Evolutionary conservation across 2,329 filamentous ascomycete species (phyloP).

Genomic region (Fusarium humuli): DNA sequence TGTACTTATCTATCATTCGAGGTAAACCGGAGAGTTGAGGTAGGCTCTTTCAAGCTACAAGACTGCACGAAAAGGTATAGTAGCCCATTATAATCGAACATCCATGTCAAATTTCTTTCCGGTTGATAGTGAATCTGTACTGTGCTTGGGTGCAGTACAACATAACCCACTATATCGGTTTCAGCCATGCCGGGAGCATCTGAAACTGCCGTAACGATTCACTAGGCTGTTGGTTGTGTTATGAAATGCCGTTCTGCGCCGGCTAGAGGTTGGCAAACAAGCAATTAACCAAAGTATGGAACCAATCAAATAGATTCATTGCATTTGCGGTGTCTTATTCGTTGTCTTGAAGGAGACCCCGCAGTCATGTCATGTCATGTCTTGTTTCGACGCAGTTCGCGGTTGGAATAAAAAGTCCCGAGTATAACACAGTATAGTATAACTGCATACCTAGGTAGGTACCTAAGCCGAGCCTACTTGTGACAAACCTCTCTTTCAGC

Average conservation of each 20-base stretch:
- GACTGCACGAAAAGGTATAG: not conserved
- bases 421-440: not conserved
- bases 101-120: not conserved
- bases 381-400: not conserved
- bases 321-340: constrained; percentile 11
- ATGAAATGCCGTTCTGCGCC: not conserved
- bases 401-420: not conserved
- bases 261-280: not conserved
- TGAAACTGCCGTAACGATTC: constrained; percentile 15
- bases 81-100: not conserved
- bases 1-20: not conserved
- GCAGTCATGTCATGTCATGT: constrained; percentile 28
- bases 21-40: not conserved
- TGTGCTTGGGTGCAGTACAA: not conserved
- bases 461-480: not conserved
- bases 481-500: not conserved
- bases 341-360: constrained; percentile 19
- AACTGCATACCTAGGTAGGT: not conserved
- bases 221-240: not conserved
- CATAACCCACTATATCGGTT: not conserved
- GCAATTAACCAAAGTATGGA: not conserved
- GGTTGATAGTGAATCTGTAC: not conserved
- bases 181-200: not conserved
- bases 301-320: constrained; percentile 8
- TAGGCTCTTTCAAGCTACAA: not conserved